A percentile compares a stretch with the other conserved stretches of the same genome.
phyloP scores from a whole-genome alignment of 805 yeast species.

The Jamesozyma rosinii region DNA sequence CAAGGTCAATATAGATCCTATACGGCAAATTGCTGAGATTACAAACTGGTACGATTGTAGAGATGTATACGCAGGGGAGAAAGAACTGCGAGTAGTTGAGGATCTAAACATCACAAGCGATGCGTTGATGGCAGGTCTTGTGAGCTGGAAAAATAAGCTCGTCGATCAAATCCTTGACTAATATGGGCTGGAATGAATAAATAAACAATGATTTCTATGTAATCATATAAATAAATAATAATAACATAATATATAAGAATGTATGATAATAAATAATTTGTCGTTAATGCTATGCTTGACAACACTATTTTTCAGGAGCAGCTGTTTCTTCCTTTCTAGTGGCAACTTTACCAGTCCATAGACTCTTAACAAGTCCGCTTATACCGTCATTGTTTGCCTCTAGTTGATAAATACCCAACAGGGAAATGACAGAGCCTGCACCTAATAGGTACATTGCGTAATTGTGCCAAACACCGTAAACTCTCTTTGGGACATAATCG shows the following conservation, averaged over 20 bases:
- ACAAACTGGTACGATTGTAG: constrained; percentile 15
- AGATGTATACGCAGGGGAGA: constrained; percentile 22
- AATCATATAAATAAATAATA: constrained; percentile 3
- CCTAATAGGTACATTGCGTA: constrained; percentile 59
- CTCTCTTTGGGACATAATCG: constrained; percentile 84
- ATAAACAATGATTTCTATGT: constrained; percentile 2
- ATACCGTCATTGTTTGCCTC: constrained; percentile 78
- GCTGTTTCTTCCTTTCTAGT: background rate
- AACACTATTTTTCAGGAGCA: background rate
- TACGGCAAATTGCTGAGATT: constrained; percentile 10
- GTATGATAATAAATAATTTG: background rate
- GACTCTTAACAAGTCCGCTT: constrained; percentile 33
- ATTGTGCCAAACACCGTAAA: constrained; percentile 68
- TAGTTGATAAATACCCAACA: constrained; percentile 73
- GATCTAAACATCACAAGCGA: constrained; percentile 2
- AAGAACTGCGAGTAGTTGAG: constrained; percentile 4
- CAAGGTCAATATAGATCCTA: constrained; percentile 17
- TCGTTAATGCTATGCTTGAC: background rate
- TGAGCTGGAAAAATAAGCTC: constrained; percentile 15
- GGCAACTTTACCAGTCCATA: constrained; percentile 6
- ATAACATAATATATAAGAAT: constrained; percentile 1
- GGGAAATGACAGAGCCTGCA: constrained; percentile 59
- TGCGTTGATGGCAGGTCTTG: constrained; percentile 6
- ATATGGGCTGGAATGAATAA: constrained; percentile 1
- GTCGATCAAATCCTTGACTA: constrained; percentile 6